Percentiles rank a stretch among this genome's conserved stretches.
Conservation (phyloP, 2,329 filamentous ascomycete genomes). For the Hortaea sp. region DNA sequence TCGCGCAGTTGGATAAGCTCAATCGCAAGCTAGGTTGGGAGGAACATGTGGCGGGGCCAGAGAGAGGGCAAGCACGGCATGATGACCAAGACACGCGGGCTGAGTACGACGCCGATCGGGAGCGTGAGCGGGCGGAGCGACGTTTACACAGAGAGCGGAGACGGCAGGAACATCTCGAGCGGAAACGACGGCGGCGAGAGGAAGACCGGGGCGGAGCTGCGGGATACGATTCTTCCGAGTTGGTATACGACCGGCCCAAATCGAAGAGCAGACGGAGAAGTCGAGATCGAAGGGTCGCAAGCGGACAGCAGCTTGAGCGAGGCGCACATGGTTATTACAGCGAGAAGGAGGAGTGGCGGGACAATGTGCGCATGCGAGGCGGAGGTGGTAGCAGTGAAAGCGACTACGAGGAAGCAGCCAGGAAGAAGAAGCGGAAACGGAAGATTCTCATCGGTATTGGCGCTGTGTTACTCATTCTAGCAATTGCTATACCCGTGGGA, state of each 20-base stretch:
- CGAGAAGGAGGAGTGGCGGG: slow-evolving; percentile 29
- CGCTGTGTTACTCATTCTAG: slow-evolving; percentile 31
- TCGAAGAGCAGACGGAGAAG: slow-evolving; percentile 6
- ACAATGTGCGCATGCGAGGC: slow-evolving; percentile 33
- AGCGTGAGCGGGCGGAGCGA: slow-evolving; percentile 29
- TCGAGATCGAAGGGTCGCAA: slow-evolving; percentile 30
- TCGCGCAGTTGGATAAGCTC: slow-evolving; percentile 56
- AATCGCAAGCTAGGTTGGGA: slow-evolving; percentile 46
- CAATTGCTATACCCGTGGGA: slow-evolving; percentile 38
- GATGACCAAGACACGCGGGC: slow-evolving; percentile 25
- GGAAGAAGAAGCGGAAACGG: slow-evolving; percentile 43
- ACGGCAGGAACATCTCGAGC: slow-evolving; percentile 21
- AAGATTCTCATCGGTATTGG: slow-evolving; percentile 35
- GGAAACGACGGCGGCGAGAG: slow-evolving; percentile 35
- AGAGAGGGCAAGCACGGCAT: slow-evolving; percentile 28
- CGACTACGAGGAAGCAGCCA: slow-evolving; percentile 30
- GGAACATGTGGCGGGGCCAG: slow-evolving; percentile 30
- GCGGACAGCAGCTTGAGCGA: slow-evolving; percentile 36
- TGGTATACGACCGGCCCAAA: not conserved
- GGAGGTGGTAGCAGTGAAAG: slow-evolving; percentile 25
- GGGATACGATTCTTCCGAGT: not conserved
- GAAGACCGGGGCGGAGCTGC: slow-evolving; percentile 25
- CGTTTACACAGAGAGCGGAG: slow-evolving; percentile 15
- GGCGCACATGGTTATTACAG: slow-evolving; percentile 28
- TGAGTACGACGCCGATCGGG: slow-evolving; percentile 19